phyloP scores from a whole-genome alignment of 2,329 filamentous ascomycete species.

The Neofusicoccum sp. region DNA sequence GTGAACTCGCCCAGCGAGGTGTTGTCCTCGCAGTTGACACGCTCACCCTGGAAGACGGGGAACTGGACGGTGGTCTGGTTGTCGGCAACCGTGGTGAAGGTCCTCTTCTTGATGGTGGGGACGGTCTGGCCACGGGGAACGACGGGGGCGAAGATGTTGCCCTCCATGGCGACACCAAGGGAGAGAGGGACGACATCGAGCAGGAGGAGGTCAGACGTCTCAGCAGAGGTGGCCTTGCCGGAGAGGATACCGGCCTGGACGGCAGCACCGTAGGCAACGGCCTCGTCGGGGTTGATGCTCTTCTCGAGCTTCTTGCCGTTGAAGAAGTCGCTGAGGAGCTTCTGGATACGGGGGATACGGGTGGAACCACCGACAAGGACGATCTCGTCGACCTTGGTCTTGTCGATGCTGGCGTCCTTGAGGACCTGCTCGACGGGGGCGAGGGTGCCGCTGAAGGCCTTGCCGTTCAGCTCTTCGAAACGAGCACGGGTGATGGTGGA shows the following conservation, averaged over 20 bases:
- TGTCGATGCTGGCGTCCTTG: conserved; percentile 86
- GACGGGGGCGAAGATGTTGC: conserved; percentile 96
- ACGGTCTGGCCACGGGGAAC: conserved; percentile 66
- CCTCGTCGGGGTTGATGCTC: conserved; percentile 99
- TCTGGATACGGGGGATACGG: conserved; percentile 98
- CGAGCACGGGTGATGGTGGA: conserved; percentile 96
- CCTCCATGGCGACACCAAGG: conserved; percentile 99
- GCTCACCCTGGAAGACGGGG: conserved; percentile 93
- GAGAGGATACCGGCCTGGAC: conserved; percentile 99
- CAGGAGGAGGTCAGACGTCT: conserved; percentile 91
- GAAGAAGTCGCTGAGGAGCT: conserved; percentile 98
- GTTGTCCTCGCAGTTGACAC: conserved; percentile 98
- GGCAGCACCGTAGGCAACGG: conserved; percentile 97
- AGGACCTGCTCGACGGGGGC: conserved; percentile 96
- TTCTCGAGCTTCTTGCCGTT: conserved; percentile 99
- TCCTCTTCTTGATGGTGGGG: conserved; percentile 80
- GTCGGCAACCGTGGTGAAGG: conserved; percentile 82
- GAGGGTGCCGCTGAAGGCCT: conserved; percentile 90
- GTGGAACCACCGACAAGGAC: conserved; percentile 98
- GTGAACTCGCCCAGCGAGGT: conserved; percentile 98
- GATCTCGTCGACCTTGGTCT: conserved; percentile 94
- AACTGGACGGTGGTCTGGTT: conserved; percentile 77
- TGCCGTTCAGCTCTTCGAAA: conserved; percentile 98
- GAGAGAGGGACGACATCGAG: conserved; percentile 96
- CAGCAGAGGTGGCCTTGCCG: conserved; percentile 93